Conservation (phyloP, 805 yeast species). For the Candida namnaoensis region DNA sequence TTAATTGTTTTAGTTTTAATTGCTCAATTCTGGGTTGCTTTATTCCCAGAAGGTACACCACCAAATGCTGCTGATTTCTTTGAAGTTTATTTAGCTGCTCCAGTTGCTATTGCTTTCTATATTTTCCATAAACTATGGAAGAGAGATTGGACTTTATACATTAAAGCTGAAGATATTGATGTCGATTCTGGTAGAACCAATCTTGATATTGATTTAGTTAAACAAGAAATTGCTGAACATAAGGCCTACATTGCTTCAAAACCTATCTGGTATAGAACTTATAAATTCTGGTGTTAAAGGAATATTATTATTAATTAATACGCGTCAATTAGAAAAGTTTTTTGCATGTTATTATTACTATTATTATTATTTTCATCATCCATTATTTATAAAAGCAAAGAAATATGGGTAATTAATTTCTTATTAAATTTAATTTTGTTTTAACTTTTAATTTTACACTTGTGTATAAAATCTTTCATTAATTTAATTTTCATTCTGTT, state of each 20-base stretch:
- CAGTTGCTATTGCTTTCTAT: slow-evolving; percentile 33
- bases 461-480: too few relatives aligned
- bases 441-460: too few relatives aligned
- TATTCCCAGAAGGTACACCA: slow-evolving; percentile 43
- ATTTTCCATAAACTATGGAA: slow-evolving; percentile 32
- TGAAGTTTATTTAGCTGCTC: slow-evolving; percentile 36
- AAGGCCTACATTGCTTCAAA: slow-evolving; percentile 37
- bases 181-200: slow-evolving; percentile 46
- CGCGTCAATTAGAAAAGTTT: too few relatives aligned
- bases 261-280: slow-evolving; percentile 38
- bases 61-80: slow-evolving; percentile 31
- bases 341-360: too few relatives aligned
- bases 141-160: slow-evolving; percentile 18
- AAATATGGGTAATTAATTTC: too few relatives aligned
- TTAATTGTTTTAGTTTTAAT: too few relatives aligned
- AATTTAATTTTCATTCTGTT: too few relatives aligned
- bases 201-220: slow-evolving; percentile 36
- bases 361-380: too few relatives aligned
- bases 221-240: slow-evolving; percentile 38
- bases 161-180: slow-evolving; percentile 36
- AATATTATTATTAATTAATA: too few relatives aligned
- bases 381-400: too few relatives aligned
- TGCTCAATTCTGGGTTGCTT: slow-evolving; percentile 71
- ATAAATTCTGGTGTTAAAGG: slow-evolving; percentile 46
- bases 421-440: too few relatives aligned